Conservation (phyloP, 2,329 filamentous ascomycete species). For the Pseudopithomyces maydicus region DNA sequence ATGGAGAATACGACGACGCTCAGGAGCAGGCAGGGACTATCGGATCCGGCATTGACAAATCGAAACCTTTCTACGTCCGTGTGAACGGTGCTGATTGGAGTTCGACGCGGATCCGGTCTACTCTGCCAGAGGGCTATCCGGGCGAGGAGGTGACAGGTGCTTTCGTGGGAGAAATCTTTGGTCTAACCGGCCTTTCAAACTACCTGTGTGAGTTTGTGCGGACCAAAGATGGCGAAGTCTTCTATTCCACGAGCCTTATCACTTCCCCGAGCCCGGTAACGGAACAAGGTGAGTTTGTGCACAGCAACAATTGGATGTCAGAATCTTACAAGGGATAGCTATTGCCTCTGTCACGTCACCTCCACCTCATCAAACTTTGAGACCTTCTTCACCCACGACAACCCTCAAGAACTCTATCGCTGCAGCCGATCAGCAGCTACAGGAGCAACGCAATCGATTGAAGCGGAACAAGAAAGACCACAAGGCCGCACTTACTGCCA, state of each 20-base stretch:
- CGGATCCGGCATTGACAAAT: conserved; percentile 63
- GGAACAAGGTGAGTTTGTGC: conserved; percentile 58
- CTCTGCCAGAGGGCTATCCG: conserved; percentile 52
- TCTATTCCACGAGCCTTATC: conserved; percentile 75
- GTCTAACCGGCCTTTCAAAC: conserved; percentile 72
- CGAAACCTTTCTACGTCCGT: conserved; percentile 78
- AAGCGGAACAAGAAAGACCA: conserved; percentile 77
- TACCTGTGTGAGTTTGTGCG: conserved; percentile 81
- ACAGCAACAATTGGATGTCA: not conserved
- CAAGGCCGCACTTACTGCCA: conserved; percentile 68
- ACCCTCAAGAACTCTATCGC: conserved; percentile 78
- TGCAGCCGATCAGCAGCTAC: conserved; percentile 71
- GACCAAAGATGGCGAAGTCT: conserved; percentile 65
- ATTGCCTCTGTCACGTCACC: conserved; percentile 46
- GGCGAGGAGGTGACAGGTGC: conserved; percentile 55
- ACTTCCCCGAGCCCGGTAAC: conserved; percentile 65
- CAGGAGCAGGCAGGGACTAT: conserved; percentile 44
- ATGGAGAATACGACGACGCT: conserved; percentile 46
- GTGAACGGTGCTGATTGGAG: conserved; percentile 83
- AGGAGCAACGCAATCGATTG: conserved; percentile 70
- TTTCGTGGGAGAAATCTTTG: conserved; percentile 73
- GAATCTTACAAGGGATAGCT: conserved; percentile 15
- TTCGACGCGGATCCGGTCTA: conserved; percentile 69
- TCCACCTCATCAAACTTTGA: conserved; percentile 65
- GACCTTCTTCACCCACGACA: conserved; percentile 76